Conservation (phyloP, 441 rosid genomes). For the Croton setiger region DNA sequence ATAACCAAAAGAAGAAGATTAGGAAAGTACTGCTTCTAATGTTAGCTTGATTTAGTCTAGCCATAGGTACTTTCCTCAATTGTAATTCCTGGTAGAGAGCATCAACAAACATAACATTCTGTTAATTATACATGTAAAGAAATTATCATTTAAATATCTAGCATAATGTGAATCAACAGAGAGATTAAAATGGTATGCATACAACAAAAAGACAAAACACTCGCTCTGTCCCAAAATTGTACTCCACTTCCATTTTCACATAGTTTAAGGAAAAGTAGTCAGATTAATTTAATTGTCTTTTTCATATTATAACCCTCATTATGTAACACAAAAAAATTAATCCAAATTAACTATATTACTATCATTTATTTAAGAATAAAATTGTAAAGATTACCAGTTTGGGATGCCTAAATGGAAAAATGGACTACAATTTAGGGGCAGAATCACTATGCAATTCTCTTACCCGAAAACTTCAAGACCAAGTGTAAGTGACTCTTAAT, state of each 20-base stretch:
- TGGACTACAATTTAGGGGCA: background rate
- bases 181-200: background rate
- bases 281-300: too few species aligned
- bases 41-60: slow-evolving; percentile 17
- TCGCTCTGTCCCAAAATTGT: too few species aligned
- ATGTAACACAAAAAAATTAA: too few species aligned
- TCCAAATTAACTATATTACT: too few species aligned
- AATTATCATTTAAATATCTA: background rate
- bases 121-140: background rate
- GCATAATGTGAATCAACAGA: background rate
- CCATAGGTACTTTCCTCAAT: slow-evolving; percentile 19
- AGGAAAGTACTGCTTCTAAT: slow-evolving; percentile 24
- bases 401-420: too few species aligned
- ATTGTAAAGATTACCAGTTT: too few species aligned
- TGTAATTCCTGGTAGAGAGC: slow-evolving; percentile 24
- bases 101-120: slow-evolving; percentile 7
- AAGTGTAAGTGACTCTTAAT: background rate
- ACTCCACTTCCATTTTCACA: too few species aligned
- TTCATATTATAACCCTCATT: too few species aligned
- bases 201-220: background rate
- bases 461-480: background rate
- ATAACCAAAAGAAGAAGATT: background rate
- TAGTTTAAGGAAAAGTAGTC: too few species aligned
- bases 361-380: too few species aligned
- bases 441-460: background rate